These are phyloP conservation scores for cucumber (Cucumis sativus) DNA, from an alignment of 306 rosid genomes.

Conservation along the genomic window DNA sequence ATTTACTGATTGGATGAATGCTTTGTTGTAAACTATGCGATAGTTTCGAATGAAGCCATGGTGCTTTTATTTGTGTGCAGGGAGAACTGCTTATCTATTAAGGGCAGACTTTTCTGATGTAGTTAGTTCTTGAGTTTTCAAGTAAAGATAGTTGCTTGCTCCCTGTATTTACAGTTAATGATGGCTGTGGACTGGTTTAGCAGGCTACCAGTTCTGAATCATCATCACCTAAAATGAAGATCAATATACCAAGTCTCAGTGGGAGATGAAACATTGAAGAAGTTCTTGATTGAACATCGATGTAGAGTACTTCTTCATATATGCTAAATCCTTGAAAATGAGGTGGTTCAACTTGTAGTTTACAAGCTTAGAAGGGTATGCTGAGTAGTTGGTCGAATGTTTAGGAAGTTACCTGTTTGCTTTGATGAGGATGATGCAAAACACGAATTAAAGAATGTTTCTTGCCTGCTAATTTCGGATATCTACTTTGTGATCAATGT, in stretches of 20 bases:
- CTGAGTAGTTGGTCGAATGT: not conserved
- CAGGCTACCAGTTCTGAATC: not conserved
- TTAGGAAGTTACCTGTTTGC: not conserved
- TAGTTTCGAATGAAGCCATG: not conserved
- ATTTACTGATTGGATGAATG: not conserved
- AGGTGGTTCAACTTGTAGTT: not conserved
- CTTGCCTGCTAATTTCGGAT: not conserved
- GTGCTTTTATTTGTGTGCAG: not conserved
- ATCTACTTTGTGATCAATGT: not conserved
- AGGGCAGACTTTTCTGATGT: not conserved
- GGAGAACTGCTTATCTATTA: not conserved
- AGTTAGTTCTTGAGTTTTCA: not conserved
- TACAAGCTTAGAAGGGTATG: not conserved
- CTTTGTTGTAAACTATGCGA: not conserved
- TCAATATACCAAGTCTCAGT: not conserved
- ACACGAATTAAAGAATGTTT: not conserved
- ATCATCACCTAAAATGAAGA: not conserved
- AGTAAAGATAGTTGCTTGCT: not conserved
- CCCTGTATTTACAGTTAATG: not conserved
- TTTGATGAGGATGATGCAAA: not conserved
- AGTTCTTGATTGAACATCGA: not conserved
- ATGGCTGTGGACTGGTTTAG: not conserved
- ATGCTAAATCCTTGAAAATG: not conserved
- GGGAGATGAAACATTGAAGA: not conserved
- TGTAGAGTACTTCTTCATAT: not conserved